Base-by-base conservation (phyloP, 1,284 basidiomycete species). In the Omphalotus olearius region DNA sequence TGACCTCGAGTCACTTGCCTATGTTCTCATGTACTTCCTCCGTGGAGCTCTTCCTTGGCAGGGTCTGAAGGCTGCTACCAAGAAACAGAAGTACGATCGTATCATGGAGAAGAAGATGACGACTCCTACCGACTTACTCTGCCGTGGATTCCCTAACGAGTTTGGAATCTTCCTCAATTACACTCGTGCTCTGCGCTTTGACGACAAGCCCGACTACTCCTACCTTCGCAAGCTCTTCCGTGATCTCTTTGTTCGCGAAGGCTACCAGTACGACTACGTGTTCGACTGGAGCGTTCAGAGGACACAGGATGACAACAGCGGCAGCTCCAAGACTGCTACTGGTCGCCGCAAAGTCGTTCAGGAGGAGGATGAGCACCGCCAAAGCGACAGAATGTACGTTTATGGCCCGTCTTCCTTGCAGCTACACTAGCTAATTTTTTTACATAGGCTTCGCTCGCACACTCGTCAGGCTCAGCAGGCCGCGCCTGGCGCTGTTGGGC, bases 91-190 rank as follows among this genome's bases (percentile, higher is more conserved):
- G 76, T 97, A 98, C 73, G 95, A 98, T 70, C 85, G 93, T 54
- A 98, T 98, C 75, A 97, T 97, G 93, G 95, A 98, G 77, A 98
- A 98, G 85, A 95, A 98, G 82, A 98, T 98, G 94, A 97, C 94
- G 28, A 97, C 94, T 0, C 93, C 95, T 17, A 98, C 93, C 52
- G 93, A 97, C 67, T 79, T 94, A 53, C 83, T 98, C 23, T 97
- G 94, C 77, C 93, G 93, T 60, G 93, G 92, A 28, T 97, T 95
- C 82, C 94, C 95, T 59, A 94, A 94, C 72, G 95, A 98, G 73
- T 97, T 97, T 61, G 93, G 92, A 45, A 96, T 97, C 63, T 98
- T 97, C 82, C 77, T 98, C 64, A 98, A 97, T 76, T 98, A 97
- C 75, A 94, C 92, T 59, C 91, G 95, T 56, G 93, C 93, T 45